Evolutionary conservation across 2,329 filamentous ascomycete species (phyloP).

Genomic region (Fusarium chuoi): DNA sequence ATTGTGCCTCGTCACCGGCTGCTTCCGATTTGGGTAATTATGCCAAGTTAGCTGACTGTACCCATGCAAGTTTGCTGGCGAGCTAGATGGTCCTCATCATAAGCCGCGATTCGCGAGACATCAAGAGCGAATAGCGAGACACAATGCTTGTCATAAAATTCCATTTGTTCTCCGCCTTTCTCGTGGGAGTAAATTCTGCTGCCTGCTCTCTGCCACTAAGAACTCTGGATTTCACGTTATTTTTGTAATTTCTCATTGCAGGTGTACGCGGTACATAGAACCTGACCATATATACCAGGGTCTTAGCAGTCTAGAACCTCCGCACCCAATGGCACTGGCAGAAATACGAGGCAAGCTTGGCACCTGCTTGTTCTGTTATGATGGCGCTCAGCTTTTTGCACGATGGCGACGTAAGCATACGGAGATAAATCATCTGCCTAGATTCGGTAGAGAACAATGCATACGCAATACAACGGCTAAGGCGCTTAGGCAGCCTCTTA

Average conservation of each 20-base stretch:
- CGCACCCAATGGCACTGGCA: neutral
- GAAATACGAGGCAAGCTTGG: neutral
- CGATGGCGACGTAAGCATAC: neutral
- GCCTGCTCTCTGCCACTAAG: neutral
- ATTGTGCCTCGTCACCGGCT: neutral
- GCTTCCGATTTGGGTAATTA: neutral
- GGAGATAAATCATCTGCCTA: neutral
- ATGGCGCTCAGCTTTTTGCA: neutral
- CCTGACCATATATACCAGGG: neutral
- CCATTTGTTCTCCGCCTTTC: neutral
- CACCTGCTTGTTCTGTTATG: neutral
- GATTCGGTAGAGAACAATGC: neutral
- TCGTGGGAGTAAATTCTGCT: accelerated
- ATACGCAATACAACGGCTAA: neutral
- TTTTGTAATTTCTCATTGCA: no score
- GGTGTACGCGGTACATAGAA: neutral
- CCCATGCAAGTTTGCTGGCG: neutral
- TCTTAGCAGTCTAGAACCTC: neutral
- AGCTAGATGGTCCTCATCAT: neutral
- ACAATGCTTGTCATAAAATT: neutral
- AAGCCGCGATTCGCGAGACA: neutral
- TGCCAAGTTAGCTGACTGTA: constrained; percentile 3
- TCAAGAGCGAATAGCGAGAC: constrained; percentile 3
- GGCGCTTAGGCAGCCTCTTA: neutral
- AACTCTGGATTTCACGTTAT: neutral